A percentile compares a stretch with the other conserved stretches of the same genome.
Conservation (phyloP, 257 asterid genomes). For the Salvia hispanica region DNA sequence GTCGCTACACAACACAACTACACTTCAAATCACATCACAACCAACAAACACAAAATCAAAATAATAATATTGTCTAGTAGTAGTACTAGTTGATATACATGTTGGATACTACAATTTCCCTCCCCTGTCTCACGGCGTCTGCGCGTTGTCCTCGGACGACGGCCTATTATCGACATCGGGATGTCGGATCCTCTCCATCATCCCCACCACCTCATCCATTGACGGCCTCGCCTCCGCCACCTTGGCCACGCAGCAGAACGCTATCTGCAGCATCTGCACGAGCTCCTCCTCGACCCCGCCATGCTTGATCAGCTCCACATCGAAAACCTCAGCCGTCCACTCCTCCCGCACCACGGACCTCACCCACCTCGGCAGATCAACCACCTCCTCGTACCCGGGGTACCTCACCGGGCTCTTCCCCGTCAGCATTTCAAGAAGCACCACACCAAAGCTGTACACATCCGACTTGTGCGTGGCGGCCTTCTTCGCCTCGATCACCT, state of each 20-base stretch:
- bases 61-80: no score
- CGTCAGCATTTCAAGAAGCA: constrained; percentile 83
- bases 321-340: constrained; percentile 98
- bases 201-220: constrained; percentile 69
- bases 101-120: no score
- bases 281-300: constrained; percentile 78
- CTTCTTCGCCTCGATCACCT: constrained; percentile 69
- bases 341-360: constrained; percentile 92
- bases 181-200: constrained; percentile 69
- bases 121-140: constrained; percentile 42
- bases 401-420: constrained; percentile 75
- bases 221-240: constrained; percentile 63
- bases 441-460: constrained; percentile 92
- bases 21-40: background rate
- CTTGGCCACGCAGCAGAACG: constrained; percentile 72
- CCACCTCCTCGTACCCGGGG: constrained; percentile 62
- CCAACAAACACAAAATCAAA: no score
- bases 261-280: constrained; percentile 96
- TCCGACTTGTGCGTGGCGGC: constrained; percentile 71
- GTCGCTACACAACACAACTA: background rate
- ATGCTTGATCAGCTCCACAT: constrained; percentile 60
- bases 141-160: constrained; percentile 71
- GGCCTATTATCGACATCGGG: constrained; percentile 56
- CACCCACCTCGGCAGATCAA: constrained; percentile 93
- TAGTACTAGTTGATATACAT: no score